Evolutionary conservation across 2,329 filamentous ascomycete genomes (phyloP).

Genomic region (Aspergillus arachidicola): DNA sequence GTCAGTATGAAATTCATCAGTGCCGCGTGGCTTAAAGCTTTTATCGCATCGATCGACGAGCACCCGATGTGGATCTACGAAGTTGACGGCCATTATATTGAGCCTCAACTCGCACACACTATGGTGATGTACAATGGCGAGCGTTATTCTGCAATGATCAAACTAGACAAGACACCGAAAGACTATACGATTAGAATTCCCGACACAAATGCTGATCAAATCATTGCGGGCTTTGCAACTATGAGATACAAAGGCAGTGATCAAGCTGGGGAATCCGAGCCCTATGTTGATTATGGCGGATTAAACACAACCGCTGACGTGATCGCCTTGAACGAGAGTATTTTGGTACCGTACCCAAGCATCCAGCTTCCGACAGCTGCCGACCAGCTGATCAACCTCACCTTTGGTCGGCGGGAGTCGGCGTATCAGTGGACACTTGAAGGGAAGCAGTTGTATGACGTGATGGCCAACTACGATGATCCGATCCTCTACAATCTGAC

Average conservation of each 20-base stretch:
- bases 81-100: constrained; percentile 45
- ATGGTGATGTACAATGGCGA: constrained; percentile 39
- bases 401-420: constrained; percentile 29
- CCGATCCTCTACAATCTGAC: constrained; percentile 30
- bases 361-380: constrained; percentile 43
- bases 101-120: constrained; percentile 39
- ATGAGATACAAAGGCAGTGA: background rate
- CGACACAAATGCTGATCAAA: constrained; percentile 27
- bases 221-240: constrained; percentile 2
- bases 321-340: constrained; percentile 46
- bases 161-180: constrained; percentile 39
- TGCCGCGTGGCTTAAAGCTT: background rate
- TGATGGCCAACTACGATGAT: constrained; percentile 32
- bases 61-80: constrained; percentile 48
- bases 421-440: constrained; percentile 37
- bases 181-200: constrained; percentile 52
- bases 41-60: constrained; percentile 38
- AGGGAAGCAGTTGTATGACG: constrained; percentile 27
- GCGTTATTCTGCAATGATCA: constrained; percentile 43
- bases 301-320: constrained; percentile 39
- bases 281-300: constrained; percentile 56
- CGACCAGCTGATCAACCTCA: constrained; percentile 49
- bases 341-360: constrained; percentile 51
- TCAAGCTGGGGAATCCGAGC: constrained; percentile 24
- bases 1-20: constrained; percentile 1